Base-by-base conservation (phyloP, 345 rosid genomes). In the Triadica sebifera region DNA sequence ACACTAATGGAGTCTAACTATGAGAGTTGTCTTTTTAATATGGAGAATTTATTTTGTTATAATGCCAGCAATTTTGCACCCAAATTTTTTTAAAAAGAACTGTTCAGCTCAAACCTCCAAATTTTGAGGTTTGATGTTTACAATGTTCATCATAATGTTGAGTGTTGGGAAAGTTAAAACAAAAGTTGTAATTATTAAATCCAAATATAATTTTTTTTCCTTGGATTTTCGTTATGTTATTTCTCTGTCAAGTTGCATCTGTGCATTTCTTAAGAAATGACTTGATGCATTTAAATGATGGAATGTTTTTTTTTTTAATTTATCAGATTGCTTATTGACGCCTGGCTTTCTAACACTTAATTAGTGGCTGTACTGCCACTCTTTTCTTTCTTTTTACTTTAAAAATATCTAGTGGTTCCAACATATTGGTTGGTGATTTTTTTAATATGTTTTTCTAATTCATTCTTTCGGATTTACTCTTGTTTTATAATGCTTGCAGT, bases 401-500 rank as follows among this genome's bases (percentile, higher is more conserved):
- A 41, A 25, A n/a, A 56, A 63, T 34, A 45, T 68, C 7, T 6
- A 60, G 6, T n/a, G n/a, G n/a, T 58, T 67, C 12, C 12, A 59
- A 73, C 43, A 55, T 9, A 29, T 47, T 20, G 38, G 53, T 67
- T n/a, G 41, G 49, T 51, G 19, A 19, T 34, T 72, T 51, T n/a
- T 53, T 59, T 50, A 67, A 43, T 5, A 69, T 70, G 19, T 50
- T 41, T 39, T 49, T 22, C 19, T 34, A 20, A 16, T 71, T 49
- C 45, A 12, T 55, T 12, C 60, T 34, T 38, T 47, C 57, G 17
- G 47, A 16, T 43, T 66, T 71, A 57, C 41, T 46, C 25, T 37
- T 47, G 17, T 73, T 74, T 72, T 69, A n/a, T 77, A 22, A 29
- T 70, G 77, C 69, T 71, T 89, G 94, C 92, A 95, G 98, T 95